phyloP scores from a whole-genome alignment of 352 stramenopile genomes.

The Pythium guiyangense region DNA sequence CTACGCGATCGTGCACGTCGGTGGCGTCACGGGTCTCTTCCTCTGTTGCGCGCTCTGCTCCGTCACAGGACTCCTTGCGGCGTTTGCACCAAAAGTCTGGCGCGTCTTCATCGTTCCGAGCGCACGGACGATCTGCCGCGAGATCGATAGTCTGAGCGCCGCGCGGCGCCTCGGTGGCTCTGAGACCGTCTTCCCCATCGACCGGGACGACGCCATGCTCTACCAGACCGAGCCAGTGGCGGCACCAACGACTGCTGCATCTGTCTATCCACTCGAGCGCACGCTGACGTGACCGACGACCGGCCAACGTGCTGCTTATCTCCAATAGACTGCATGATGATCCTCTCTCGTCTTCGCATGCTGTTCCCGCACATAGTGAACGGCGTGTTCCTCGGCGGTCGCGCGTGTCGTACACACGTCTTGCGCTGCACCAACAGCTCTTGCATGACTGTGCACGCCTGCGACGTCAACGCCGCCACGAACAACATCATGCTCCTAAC shows the following conservation, averaged over 20 bases:
- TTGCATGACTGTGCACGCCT: too few relatives aligned
- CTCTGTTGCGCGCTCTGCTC: constrained; percentile 32
- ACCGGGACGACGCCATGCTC: constrained; percentile 13
- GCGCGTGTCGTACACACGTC: too few relatives aligned
- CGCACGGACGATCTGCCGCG: constrained; percentile 41
- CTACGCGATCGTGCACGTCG: constrained; percentile 47
- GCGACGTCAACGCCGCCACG: too few relatives aligned
- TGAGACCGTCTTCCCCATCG: constrained; percentile 39
- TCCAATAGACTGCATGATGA: too few relatives aligned
- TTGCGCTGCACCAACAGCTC: too few relatives aligned
- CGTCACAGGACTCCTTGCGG: constrained; percentile 21
- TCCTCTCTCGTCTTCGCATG: too few relatives aligned
- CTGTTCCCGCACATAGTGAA: too few relatives aligned
- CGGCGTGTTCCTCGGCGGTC: too few relatives aligned
- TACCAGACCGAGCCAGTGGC: background rate
- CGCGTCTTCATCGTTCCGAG: constrained; percentile 31
- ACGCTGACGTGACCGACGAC: too few relatives aligned
- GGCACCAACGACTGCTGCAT: background rate
- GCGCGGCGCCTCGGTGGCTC: constrained; percentile 16
- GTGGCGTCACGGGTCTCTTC: constrained; percentile 32
- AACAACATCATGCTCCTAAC: too few relatives aligned
- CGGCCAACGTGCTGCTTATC: too few relatives aligned
- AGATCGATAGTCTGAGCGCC: constrained; percentile 35
- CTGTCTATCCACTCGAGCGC: too few relatives aligned
- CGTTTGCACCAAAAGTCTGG: constrained; percentile 26